phyloP scores from a whole-genome alignment of 306 rosid species.

The Inga leiocalycina region DNA sequence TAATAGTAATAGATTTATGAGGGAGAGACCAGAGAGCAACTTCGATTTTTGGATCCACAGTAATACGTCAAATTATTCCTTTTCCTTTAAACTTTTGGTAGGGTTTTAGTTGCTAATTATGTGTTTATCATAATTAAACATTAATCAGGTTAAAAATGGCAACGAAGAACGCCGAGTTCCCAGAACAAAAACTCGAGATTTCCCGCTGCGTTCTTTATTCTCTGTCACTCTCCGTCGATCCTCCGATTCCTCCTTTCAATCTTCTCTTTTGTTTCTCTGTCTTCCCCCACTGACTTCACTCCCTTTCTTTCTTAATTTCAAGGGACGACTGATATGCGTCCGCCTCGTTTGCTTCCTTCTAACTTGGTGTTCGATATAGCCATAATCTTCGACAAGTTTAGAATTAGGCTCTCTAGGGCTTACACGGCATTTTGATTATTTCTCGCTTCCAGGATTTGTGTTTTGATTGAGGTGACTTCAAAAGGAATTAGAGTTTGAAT shows the following conservation, averaged over 20 bases:
- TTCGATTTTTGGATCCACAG: too few species aligned
- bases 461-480: background rate
- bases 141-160: background rate
- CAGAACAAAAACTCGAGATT: background rate
- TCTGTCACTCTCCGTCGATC: background rate
- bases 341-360: background rate
- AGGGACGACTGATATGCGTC: background rate
- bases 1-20: too few species aligned
- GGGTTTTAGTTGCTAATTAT: background rate
- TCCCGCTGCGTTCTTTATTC: background rate
- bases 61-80: background rate
- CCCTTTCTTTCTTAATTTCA: background rate
- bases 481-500: background rate
- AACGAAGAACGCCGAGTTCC: background rate
- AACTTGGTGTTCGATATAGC: background rate
- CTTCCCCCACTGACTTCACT: background rate
- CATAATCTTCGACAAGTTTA: constrained; percentile 8
- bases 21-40: too few species aligned
- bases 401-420: background rate
- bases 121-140: background rate
- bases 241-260: background rate
- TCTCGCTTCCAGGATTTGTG: constrained; percentile 13
- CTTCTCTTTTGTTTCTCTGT: background rate
- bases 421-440: background rate
- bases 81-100: background rate